Base-by-base conservation (phyloP, 148 eudicot genomes). In the Diospyros lotus region DNA sequence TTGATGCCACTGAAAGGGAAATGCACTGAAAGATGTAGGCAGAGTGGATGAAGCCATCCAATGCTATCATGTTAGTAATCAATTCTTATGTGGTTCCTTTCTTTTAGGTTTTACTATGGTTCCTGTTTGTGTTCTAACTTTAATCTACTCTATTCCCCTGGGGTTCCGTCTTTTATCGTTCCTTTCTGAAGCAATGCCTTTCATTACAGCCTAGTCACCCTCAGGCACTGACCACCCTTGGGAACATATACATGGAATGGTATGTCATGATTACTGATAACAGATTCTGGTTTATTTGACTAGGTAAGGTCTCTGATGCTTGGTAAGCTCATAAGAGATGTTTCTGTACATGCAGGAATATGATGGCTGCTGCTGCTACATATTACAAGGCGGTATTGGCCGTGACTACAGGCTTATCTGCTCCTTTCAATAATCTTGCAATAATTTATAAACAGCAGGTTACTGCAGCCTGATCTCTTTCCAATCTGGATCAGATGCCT, bases 401-500 rank as follows among this genome's bases (percentile, higher is more conserved):
- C 78, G 94, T 93, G 56, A 93, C 98, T 46, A 88, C 94, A 3
- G 98, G 94, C 69, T 82, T 93, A 4, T 93, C 98, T 80, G 98
- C 97, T 53, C 98, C 98, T 72, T 93, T 88, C 77, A 93, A 87
- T 71, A 93, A 91, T 76, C 86, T 93, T 13, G 97, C 97, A n/a
- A 89, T 91, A 66, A 93, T 93, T 67, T 88, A 93, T 69, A 91
- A 91, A 77, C 98, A 93, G 71, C 98, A 93, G 98, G 98, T 93
- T 75, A 40, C 38, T 64, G 7, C 67, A 14, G 53, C 10, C 18
- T 46, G 56, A 9, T 62, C 45, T 44, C 11, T 45, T 15, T n/a
- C 39, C 59, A n/a, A 1, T 63, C 10, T 62, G 44, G 4, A 53
- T 53, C 10, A 9, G 56, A 53, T 53, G 56, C 56, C 7, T 53